Evolutionary conservation across 345 rosid species (phyloP).

Genomic region (Cardamine occulta): DNA sequence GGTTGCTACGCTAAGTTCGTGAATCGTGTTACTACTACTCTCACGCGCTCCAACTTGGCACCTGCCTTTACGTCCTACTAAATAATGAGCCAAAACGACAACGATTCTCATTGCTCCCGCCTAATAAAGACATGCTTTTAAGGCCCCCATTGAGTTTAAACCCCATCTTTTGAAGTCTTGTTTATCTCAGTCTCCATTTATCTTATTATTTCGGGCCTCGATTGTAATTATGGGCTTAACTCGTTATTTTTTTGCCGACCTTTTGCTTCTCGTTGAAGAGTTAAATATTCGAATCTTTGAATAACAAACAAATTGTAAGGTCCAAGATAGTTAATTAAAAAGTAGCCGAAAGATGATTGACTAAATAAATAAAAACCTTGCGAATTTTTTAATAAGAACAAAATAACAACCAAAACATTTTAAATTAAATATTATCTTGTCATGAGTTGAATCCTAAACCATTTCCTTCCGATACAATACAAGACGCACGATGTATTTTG

Average conservation of each 20-base stretch:
- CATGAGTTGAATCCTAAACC: slow-evolving; percentile 16
- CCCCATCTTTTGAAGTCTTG: neutral
- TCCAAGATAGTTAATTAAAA: slow-evolving; percentile 20
- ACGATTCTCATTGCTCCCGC: slow-evolving; percentile 8
- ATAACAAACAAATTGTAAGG: neutral
- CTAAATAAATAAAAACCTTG: neutral
- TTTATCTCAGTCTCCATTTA: neutral
- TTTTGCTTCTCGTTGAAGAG: slow-evolving; percentile 5
- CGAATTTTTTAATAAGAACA: neutral
- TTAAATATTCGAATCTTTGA: slow-evolving; percentile 27
- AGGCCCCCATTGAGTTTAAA: slow-evolving; percentile 13
- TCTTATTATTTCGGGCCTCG: neutral
- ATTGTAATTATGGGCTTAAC: neutral
- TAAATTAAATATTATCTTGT: neutral
- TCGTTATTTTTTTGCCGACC: neutral
- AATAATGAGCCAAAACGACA: neutral
- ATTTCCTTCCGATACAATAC: neutral
- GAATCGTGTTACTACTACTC: slow-evolving; percentile 28
- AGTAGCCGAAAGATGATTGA: slow-evolving; percentile 32
- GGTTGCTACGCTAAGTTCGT: slow-evolving; percentile 43
- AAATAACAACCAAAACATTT: neutral
- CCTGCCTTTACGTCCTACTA: neutral
- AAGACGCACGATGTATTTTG: neutral
- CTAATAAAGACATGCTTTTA: slow-evolving; percentile 4
- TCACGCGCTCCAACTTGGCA: slow-evolving; percentile 26